Evolutionary conservation across 2,329 filamentous ascomycete species (phyloP), one percentile per base, ranked within the genome.

Genomic region (Lachnum nothofagi): DNA sequence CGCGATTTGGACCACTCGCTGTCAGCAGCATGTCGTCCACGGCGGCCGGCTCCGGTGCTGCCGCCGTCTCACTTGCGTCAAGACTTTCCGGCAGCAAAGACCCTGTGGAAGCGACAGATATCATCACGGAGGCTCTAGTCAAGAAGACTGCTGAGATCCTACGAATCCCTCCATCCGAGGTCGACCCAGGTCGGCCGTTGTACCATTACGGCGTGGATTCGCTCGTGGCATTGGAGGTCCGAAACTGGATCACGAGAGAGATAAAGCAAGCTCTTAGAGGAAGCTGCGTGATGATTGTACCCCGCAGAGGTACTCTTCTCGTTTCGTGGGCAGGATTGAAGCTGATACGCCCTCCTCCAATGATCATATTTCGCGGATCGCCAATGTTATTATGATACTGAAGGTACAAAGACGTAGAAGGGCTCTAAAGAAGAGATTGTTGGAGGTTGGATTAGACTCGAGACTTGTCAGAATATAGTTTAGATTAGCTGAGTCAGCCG

Each of bases 141-240:
- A 40, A 29, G 22, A 58, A 64, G 44, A 49, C 67, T 10, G 54
- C 55, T 4, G 61, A 59, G 22, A 53, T 63, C 24, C 56, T 66
- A 35, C 57, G 54, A 25, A 56, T 61, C n/a, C 43, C 60, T 3
- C 53, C 51, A 4, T 52, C 55, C 5, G 59, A 63, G n/a, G 54
- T 67, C 9, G 55, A 59, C 41, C 47, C 54, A 10, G 53, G 51
- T 1, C 60, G 63, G 29, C 59, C 60, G 1, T 42, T 49, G 6
- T 47, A 41, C 22, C 69, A 68, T 2, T 76, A 75, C 44, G 76
- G 75, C 0, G 71, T 78, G 5, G 76, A 79, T 61, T 77, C 73
- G 0, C 66, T 79, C 6, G 71, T 77, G 4, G 75, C 75, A 1
- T 72, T 78, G n/a, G 72, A 71, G 9, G 63, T 77, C 6, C 68